Evolutionary conservation across 768 basidiomycete species (phyloP), one percentile per base, ranked within the genome.

Genomic region (Crassisporium funariophilum): DNA sequence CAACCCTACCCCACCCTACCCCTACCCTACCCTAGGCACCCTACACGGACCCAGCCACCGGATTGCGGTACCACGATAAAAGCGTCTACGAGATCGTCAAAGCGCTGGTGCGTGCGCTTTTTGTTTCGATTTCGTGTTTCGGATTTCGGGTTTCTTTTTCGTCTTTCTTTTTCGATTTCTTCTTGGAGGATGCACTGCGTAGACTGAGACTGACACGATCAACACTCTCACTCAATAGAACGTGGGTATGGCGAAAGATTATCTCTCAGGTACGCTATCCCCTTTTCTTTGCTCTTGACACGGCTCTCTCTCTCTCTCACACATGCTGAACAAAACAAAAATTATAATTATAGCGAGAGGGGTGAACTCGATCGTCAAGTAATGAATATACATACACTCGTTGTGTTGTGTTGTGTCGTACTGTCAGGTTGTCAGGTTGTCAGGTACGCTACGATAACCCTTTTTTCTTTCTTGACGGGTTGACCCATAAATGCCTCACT

Each of bases 71-170:
- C 60, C 86, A 92, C 51, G 86, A 92, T 72, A 90, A 88, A 71
- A 88, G 82, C 50, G 80, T 92, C n/a, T 92, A 91, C 59, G 88
- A 90, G 37, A 70, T 90, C 21, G 81, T 92, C 53, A 88, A 88
- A 61, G 76, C 78, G 39, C 66, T 93, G 58, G 90, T 89, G 48
- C 39, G 75, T 62, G 12, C 10, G 42, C 9, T 9, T 19, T 27
- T 23, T 19, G n/a, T n/a, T n/a, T n/a, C n/a, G n/a, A n/a, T n/a
- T n/a, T n/a, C n/a, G n/a, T n/a, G n/a, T n/a, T n/a, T n/a, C n/a
- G n/a, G n/a, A n/a, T n/a, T n/a, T n/a, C n/a, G n/a, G n/a, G n/a
- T n/a, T n/a, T n/a, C n/a, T n/a, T n/a, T n/a, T n/a, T n/a, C n/a
- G n/a, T n/a, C n/a, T n/a, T n/a, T n/a, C n/a, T n/a, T n/a, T n/a